These are phyloP conservation scores for Colletotrichum eleusines DNA, from an alignment of 2,329 filamentous ascomycete genomes.

Conservation along the genomic window DNA sequence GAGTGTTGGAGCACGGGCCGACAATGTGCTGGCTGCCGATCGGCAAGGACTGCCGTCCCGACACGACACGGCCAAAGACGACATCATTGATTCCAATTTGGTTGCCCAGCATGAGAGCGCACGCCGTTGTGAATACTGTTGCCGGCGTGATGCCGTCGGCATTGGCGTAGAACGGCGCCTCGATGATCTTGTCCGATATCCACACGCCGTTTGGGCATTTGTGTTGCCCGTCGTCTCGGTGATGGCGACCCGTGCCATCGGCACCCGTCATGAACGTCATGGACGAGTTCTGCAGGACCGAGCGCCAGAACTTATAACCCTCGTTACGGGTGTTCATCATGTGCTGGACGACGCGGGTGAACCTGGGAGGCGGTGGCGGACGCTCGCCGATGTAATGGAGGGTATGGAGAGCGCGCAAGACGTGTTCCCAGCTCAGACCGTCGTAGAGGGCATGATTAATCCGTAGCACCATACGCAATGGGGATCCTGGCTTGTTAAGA, in stretches of 20 bases:
- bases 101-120: slow-evolving; percentile 21
- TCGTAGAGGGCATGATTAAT: slow-evolving; percentile 46
- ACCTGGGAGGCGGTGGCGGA: slow-evolving; percentile 39
- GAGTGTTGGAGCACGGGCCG: slow-evolving; percentile 29
- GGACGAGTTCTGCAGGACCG: slow-evolving; percentile 19
- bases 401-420: slow-evolving; percentile 41
- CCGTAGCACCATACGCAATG: slow-evolving; percentile 37
- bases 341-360: slow-evolving; percentile 42
- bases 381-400: slow-evolving; percentile 39
- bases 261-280: slow-evolving; percentile 22
- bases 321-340: slow-evolving; percentile 18
- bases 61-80: slow-evolving; percentile 43
- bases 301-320: slow-evolving; percentile 34
- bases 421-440: slow-evolving; percentile 42
- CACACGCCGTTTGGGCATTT: no score
- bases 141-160: slow-evolving; percentile 30
- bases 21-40: slow-evolving; percentile 41
- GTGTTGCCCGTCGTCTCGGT: no score
- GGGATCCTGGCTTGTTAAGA: slow-evolving; percentile 27
- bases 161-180: slow-evolving; percentile 5
- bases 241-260: neutral
- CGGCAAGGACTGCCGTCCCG: slow-evolving; percentile 41
- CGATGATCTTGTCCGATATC: slow-evolving; percentile 8
- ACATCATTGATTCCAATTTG: slow-evolving; percentile 29
- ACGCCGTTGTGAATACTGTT: slow-evolving; percentile 38